Percentiles rank a stretch among this genome's conserved stretches.
Evolutionary conservation across 106 monocot species (phyloP).

Genomic region (Dendrobium chrysotoxum): DNA sequence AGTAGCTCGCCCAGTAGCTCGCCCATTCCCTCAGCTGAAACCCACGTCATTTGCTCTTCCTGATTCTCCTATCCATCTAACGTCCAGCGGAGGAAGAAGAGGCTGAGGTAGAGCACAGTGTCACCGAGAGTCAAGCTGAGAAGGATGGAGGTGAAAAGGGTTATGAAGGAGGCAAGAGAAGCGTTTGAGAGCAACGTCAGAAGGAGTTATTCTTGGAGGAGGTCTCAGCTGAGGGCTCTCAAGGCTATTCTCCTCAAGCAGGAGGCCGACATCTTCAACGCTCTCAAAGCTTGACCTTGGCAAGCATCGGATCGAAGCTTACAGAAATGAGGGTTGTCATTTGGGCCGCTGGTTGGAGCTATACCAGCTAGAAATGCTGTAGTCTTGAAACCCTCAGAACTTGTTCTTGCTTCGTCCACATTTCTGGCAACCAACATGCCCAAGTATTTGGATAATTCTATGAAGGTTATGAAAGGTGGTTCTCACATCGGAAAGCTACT

Average conservation of each 20-base stretch:
- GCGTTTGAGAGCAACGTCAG: constrained; percentile 48
- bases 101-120: not conserved
- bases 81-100: not conserved
- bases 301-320: constrained; percentile 62
- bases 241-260: constrained; percentile 31
- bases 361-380: too few relatives aligned
- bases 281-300: constrained; percentile 55
- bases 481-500: too few relatives aligned
- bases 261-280: constrained; percentile 46
- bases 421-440: too few relatives aligned
- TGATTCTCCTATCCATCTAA: too few relatives aligned
- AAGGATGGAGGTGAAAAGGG: constrained; percentile 5
- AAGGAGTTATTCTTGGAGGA: constrained; percentile 46
- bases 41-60: too few relatives aligned
- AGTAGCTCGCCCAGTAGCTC: too few relatives aligned
- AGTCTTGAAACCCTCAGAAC: too few relatives aligned
- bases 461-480: too few relatives aligned
- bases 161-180: constrained; percentile 36
- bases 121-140: not conserved
- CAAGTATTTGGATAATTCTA: too few relatives aligned
- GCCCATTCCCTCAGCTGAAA: too few relatives aligned
- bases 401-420: too few relatives aligned
- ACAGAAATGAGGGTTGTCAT: constrained; percentile 90
- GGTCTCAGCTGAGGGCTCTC: constrained; percentile 46
- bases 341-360: too few relatives aligned